phyloP scores from a whole-genome alignment of 2,329 filamentous ascomycete species.

The Alternaria arbusti region DNA sequence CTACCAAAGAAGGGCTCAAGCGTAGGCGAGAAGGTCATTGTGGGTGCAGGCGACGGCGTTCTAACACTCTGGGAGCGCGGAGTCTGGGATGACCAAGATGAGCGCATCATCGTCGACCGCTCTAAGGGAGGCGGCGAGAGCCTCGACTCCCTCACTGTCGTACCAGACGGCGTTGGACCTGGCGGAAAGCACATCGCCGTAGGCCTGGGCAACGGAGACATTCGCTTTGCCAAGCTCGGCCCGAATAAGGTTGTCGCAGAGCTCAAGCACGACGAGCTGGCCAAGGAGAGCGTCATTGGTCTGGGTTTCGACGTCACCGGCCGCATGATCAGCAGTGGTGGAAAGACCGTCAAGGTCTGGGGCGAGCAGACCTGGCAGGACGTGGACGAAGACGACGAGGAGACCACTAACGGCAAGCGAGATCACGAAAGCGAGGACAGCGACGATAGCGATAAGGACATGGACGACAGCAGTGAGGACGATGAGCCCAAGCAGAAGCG shows the following conservation, averaged over 20 bases:
- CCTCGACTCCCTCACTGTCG: slow-evolving; percentile 75
- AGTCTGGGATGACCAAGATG: slow-evolving; percentile 93
- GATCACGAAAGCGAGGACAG: slow-evolving; percentile 29
- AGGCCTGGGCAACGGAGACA: slow-evolving; percentile 79
- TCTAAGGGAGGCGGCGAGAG: slow-evolving; percentile 72
- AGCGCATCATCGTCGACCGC: slow-evolving; percentile 78
- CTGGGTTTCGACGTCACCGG: slow-evolving; percentile 85
- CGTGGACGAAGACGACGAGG: slow-evolving; percentile 57
- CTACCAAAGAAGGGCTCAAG: slow-evolving; percentile 72
- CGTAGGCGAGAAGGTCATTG: slow-evolving; percentile 77
- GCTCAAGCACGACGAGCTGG: slow-evolving; percentile 77
- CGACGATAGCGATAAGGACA: slow-evolving; percentile 51
- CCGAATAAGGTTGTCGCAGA: slow-evolving; percentile 73
- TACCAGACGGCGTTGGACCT: slow-evolving; percentile 73
- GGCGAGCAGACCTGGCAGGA: slow-evolving; percentile 69
- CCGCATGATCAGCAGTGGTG: slow-evolving; percentile 88
- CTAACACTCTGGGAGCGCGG: slow-evolving; percentile 94
- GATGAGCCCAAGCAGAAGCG: slow-evolving; percentile 50
- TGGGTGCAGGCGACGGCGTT: slow-evolving; percentile 80
- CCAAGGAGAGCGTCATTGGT: slow-evolving; percentile 75
- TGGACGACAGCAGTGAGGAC: slow-evolving; percentile 53
- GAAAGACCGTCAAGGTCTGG: slow-evolving; percentile 88
- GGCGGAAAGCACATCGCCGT: slow-evolving; percentile 76
- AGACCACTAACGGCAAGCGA: slow-evolving; percentile 51
- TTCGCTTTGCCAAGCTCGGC: slow-evolving; percentile 79